Evolutionary conservation across 1,284 basidiomycete genomes (phyloP).

Genomic region (Puccinia polysora): DNA sequence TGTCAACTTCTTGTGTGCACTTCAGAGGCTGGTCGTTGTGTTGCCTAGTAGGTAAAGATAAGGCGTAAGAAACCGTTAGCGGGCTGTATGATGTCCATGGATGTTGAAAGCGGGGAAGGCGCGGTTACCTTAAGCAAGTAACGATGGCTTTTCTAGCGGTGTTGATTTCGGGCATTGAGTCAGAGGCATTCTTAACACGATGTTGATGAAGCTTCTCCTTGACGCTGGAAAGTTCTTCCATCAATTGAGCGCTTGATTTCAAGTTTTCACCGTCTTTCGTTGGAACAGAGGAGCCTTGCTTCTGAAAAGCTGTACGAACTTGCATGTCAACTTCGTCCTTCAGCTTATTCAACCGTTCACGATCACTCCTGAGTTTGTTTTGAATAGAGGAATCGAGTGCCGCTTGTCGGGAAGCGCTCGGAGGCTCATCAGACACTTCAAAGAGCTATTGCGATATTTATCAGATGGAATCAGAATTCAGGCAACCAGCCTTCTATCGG

Average conservation of each 20-base stretch:
- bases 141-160: conserved; percentile 24
- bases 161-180: conserved; percentile 21
- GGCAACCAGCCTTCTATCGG: too few relatives aligned
- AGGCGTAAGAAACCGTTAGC: neutral
- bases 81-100: too few relatives aligned
- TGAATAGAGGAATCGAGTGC: conserved; percentile 25
- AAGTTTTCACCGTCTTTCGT: neutral
- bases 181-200: conserved; percentile 8
- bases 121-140: conserved; percentile 30
- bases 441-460: neutral
- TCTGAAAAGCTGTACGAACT: conserved; percentile 26
- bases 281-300: conserved; percentile 13
- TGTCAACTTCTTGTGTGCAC: conserved; percentile 37
- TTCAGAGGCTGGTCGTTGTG: conserved; percentile 30
- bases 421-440: conserved; percentile 14
- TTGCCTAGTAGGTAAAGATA: too few relatives aligned
- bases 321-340: conserved; percentile 37
- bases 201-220: conserved; percentile 26
- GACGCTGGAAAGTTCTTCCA: conserved; percentile 31
- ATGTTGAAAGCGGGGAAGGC: neutral
- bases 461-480: neutral
- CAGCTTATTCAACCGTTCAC: conserved; percentile 20
- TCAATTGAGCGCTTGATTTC: conserved; percentile 32
- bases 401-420: conserved; percentile 31
- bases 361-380: conserved; percentile 29